A percentile compares a stretch with the other conserved stretches of the same genome.
phyloP scores from a whole-genome alignment of 306 rosid genomes.

The Psophocarpus tetragonolobus region DNA sequence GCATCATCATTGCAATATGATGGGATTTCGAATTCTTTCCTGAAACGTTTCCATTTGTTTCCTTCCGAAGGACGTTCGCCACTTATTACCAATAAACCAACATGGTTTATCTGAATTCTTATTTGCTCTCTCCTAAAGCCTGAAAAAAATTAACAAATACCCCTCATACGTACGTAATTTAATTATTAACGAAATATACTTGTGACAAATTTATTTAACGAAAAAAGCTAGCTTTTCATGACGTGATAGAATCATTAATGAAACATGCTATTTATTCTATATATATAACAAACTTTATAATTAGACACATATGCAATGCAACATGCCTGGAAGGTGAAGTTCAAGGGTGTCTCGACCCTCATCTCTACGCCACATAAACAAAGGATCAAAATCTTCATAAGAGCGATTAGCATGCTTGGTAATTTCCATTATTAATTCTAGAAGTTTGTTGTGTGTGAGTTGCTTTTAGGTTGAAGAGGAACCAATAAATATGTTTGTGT shows the following conservation, averaged over 20 bases:
- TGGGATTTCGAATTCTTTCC: conserved; percentile 44
- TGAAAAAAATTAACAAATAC: conserved; percentile 13
- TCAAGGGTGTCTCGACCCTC: conserved; percentile 43
- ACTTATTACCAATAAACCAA: conserved; percentile 40
- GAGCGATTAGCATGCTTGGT: conserved; percentile 13
- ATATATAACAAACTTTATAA: neutral
- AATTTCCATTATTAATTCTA: conserved; percentile 39
- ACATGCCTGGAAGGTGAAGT: conserved; percentile 50
- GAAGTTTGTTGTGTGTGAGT: neutral
- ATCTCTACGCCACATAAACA: conserved; percentile 41
- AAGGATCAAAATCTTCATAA: conserved; percentile 50
- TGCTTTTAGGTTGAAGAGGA: conserved; percentile 3
- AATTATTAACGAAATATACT: too few species aligned
- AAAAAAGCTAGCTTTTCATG: neutral
- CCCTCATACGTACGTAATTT: too few species aligned
- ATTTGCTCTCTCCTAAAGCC: conserved; percentile 51
- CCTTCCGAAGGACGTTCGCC: conserved; percentile 40
- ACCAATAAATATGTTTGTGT: neutral
- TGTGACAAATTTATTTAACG: too few species aligned
- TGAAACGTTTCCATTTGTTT: conserved; percentile 47
- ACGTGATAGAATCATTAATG: neutral
- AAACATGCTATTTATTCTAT: neutral
- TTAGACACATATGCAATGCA: neutral
- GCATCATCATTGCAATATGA: conserved; percentile 31
- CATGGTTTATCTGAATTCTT: conserved; percentile 43